Conservation (phyloP, 768 basidiomycete genomes). For the Gyrodon lividus region DNA sequence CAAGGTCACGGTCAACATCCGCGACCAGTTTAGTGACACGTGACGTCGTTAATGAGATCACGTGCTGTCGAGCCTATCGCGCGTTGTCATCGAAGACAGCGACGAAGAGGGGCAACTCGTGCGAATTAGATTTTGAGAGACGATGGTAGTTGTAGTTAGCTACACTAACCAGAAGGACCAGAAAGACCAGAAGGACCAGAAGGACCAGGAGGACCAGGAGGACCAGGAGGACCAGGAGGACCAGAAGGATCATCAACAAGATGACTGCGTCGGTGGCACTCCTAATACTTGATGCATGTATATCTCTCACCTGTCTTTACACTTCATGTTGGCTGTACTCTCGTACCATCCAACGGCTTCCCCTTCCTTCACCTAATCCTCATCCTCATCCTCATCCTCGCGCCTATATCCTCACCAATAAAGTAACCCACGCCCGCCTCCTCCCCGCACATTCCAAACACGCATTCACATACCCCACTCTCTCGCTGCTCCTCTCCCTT, state of each 20-base stretch:
- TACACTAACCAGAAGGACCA: too few species aligned
- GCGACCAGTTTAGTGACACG: too few species aligned
- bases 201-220: too few species aligned
- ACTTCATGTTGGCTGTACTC: not conserved
- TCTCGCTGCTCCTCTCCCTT: conserved; percentile 56
- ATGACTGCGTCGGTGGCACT: not conserved
- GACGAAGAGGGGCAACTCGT: too few species aligned
- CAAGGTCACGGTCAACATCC: too few species aligned
- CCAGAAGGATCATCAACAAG: not conserved
- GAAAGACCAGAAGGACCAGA: too few species aligned
- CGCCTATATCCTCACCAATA: conserved; percentile 50
- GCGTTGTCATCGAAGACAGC: too few species aligned
- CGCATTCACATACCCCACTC: conserved; percentile 59
- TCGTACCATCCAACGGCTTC: not conserved
- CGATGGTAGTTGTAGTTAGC: too few species aligned
- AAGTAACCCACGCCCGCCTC: conserved; percentile 52
- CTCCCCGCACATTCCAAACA: conserved; percentile 48
- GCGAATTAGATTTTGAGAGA: too few species aligned
- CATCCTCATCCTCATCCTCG: not conserved
- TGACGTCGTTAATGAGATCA: too few species aligned
- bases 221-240: too few species aligned
- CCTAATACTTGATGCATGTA: not conserved
- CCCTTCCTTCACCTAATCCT: not conserved
- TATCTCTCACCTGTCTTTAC: not conserved
- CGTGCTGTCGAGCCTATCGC: too few species aligned